phyloP scores from a whole-genome alignment of 768 basidiomycete genomes.

The Podaxis mareebaensis region DNA sequence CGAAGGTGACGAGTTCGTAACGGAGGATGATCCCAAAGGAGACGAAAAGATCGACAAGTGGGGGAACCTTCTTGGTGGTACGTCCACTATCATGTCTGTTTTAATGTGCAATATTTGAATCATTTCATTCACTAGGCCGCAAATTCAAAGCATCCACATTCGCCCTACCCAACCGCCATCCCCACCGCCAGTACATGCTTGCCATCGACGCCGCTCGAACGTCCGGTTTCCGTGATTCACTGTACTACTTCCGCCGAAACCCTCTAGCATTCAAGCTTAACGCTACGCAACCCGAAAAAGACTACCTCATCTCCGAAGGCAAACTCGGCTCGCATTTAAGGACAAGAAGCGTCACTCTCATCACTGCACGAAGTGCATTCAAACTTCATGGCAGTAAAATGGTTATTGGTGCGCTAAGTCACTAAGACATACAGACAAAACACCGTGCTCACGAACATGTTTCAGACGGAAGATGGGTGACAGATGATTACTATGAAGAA shows the following conservation, averaged over 20 bases:
- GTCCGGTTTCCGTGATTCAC: slow-evolving; percentile 93
- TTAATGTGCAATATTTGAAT: slow-evolving; percentile 8
- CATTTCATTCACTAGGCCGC: slow-evolving; percentile 53
- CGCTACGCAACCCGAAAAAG: slow-evolving; percentile 89
- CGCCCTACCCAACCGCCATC: slow-evolving; percentile 79
- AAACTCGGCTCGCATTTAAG: slow-evolving; percentile 87
- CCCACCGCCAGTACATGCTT: slow-evolving; percentile 87
- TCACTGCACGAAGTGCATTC: slow-evolving; percentile 90
- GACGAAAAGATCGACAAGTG: slow-evolving; percentile 88
- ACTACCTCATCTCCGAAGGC: slow-evolving; percentile 85
- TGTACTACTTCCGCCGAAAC: slow-evolving; percentile 97
- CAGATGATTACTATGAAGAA: slow-evolving; percentile 96
- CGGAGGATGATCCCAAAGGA: slow-evolving; percentile 82
- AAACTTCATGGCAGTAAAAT: slow-evolving; percentile 94
- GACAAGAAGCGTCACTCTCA: slow-evolving; percentile 90
- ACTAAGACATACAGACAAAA: not conserved
- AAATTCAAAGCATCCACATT: slow-evolving; percentile 91
- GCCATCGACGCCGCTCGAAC: slow-evolving; percentile 97
- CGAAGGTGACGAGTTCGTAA: slow-evolving; percentile 87
- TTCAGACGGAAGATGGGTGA: slow-evolving; percentile 87
- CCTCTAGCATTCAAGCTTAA: slow-evolving; percentile 88
- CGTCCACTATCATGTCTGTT: slow-evolving; percentile 25
- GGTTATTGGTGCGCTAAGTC: slow-evolving; percentile 65
- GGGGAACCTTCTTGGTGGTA: slow-evolving; percentile 85
- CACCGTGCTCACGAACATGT: not conserved